These are phyloP conservation scores for Fusarium hostae DNA, from an alignment of 2,329 filamentous ascomycete species.

Conservation along the genomic window DNA sequence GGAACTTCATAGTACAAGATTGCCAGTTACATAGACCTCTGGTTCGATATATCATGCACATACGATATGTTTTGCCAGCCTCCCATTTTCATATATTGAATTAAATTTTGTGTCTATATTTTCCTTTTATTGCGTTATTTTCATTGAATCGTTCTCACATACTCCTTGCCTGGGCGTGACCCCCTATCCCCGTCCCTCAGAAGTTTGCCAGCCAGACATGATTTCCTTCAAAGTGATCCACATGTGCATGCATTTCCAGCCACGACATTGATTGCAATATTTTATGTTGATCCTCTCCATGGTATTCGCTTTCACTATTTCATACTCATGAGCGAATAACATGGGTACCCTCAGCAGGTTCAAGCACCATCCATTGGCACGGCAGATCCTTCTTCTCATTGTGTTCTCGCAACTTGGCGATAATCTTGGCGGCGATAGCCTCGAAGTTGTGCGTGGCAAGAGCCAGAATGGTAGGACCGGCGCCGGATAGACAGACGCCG, in stretches of 20 bases:
- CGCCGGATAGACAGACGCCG: constrained; percentile 94
- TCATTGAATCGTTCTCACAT: constrained; percentile 11
- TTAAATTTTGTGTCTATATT: not conserved
- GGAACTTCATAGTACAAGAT: not conserved
- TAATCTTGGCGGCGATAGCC: constrained; percentile 82
- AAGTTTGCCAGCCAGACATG: not conserved
- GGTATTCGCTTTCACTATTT: not conserved
- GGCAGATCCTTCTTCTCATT: constrained; percentile 71
- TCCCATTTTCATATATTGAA: too few species aligned
- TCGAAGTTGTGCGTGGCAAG: constrained; percentile 92
- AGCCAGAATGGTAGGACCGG: constrained; percentile 93
- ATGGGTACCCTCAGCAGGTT: constrained; percentile 80
- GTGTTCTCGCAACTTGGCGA: constrained; percentile 75
- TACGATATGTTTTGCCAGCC: not conserved
- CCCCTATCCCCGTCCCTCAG: not conserved
- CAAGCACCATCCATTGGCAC: constrained; percentile 88
- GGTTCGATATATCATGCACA: too few species aligned
- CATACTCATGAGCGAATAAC: constrained; percentile 51
- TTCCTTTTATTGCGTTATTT: not conserved
- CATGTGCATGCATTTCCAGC: not conserved
- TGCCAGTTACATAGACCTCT: not conserved
- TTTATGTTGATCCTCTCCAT: not conserved
- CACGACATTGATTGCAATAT: not conserved
- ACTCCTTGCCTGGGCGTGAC: not conserved
- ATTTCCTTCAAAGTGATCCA: not conserved